Percentiles rank a stretch among this genome's conserved stretches.
phyloP scores from a whole-genome alignment of 371 early-diverging fungal genomes.

The Mortierella sp. region DNA sequence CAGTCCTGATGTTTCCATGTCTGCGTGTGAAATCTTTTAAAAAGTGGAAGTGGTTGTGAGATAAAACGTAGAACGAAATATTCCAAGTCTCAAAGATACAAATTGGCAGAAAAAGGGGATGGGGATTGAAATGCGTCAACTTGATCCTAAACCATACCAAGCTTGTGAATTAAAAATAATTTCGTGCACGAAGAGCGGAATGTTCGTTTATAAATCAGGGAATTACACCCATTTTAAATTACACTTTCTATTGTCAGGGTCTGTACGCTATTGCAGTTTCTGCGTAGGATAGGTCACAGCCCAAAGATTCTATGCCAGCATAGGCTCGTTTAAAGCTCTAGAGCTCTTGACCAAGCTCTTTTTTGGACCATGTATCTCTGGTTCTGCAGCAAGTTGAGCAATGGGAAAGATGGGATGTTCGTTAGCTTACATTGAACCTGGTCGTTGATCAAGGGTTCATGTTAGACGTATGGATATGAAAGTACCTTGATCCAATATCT shows the following conservation, averaged over 20 bases:
- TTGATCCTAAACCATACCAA: no score
- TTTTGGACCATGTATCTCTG: background rate
- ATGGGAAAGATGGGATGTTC: background rate
- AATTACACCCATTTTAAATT: background rate
- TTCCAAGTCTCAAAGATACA: background rate
- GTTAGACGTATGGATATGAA: background rate
- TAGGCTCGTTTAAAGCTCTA: constrained; percentile 27
- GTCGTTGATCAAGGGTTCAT: background rate
- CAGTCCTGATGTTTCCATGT: constrained; percentile 40
- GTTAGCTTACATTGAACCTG: background rate
- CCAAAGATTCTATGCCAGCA: constrained; percentile 30
- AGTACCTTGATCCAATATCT: background rate
- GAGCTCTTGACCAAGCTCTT: constrained; percentile 15
- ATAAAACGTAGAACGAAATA: background rate
- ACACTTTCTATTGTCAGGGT: background rate
- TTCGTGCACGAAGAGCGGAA: background rate
- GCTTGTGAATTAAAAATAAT: no score
- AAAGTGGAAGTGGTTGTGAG: background rate
- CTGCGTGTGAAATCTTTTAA: background rate
- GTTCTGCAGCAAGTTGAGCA: background rate
- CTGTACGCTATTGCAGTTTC: background rate
- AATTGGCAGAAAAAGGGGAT: background rate
- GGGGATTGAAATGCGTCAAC: background rate
- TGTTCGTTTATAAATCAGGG: background rate
- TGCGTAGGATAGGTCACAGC: background rate